phyloP scores from a whole-genome alignment of 768 basidiomycete genomes.

The Boletales sp. region DNA sequence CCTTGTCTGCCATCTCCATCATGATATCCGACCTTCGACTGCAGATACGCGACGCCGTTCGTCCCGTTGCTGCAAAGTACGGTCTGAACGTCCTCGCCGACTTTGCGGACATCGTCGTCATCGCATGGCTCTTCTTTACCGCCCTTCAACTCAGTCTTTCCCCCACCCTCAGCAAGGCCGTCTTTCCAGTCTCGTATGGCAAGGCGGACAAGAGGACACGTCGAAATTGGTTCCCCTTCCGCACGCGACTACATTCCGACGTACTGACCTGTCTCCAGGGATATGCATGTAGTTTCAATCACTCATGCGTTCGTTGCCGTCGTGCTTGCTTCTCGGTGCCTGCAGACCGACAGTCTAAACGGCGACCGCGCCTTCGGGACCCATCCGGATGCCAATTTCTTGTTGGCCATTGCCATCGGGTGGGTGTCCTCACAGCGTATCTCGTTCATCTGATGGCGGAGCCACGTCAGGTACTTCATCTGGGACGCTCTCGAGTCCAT shows the following conservation, averaged over 20 bases:
- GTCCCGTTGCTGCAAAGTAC: slow-evolving; percentile 32
- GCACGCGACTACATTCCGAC: neutral
- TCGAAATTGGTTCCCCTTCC: slow-evolving; percentile 53
- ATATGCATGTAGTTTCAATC: slow-evolving; percentile 69
- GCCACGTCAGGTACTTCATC: slow-evolving; percentile 58
- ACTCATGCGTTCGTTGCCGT: slow-evolving; percentile 67
- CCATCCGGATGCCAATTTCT: slow-evolving; percentile 51
- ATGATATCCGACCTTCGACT: slow-evolving; percentile 30
- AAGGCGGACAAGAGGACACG: slow-evolving; percentile 42
- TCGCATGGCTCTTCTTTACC: slow-evolving; percentile 55
- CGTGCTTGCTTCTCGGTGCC: slow-evolving; percentile 54
- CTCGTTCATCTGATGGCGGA: neutral
- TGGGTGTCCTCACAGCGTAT: slow-evolving; percentile 28
- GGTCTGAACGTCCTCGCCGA: slow-evolving; percentile 54
- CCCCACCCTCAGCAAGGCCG: slow-evolving; percentile 45
- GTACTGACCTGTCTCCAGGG: slow-evolving; percentile 40
- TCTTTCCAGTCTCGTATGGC: slow-evolving; percentile 50
- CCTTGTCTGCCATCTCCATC: neutral
- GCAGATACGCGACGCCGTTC: slow-evolving; percentile 25
- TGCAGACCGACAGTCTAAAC: slow-evolving; percentile 44
- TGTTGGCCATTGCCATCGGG: slow-evolving; percentile 72
- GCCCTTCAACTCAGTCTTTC: slow-evolving; percentile 55
- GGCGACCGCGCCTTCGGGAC: slow-evolving; percentile 77
- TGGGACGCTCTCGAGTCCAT: slow-evolving; percentile 80
- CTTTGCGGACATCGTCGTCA: slow-evolving; percentile 51